A percentile compares a stretch with the other conserved stretches of the same genome.
Evolutionary conservation across 208 protist genomes (phyloP).

Genomic region (Wallacemonas rigidus): DNA sequence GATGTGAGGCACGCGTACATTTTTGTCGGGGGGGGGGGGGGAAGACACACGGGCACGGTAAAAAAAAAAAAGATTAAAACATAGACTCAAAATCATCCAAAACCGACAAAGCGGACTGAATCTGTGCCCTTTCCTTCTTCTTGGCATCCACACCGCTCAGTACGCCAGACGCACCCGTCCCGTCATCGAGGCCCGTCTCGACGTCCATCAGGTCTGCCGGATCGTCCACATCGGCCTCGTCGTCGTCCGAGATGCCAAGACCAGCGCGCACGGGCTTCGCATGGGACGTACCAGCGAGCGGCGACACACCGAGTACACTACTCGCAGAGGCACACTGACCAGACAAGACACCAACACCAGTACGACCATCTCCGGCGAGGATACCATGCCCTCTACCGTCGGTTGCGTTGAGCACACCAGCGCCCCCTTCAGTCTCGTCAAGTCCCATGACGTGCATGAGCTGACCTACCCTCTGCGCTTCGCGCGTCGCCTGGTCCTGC

Average conservation of each 20-base stretch:
- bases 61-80: conserved; percentile 23
- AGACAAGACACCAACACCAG: neutral
- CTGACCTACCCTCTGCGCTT: conserved; percentile 45
- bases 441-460: conserved; percentile 62
- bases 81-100: conserved; percentile 89
- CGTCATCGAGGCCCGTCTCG: conserved; percentile 16
- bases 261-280: conserved; percentile 13
- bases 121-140: conserved; percentile 49
- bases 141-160: conserved; percentile 23
- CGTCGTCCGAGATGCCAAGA: conserved; percentile 26
- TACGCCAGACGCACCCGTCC: conserved; percentile 14
- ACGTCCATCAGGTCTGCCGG: conserved; percentile 1
- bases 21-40: neutral
- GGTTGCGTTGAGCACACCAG: neutral
- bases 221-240: conserved; percentile 29
- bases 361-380: too few species aligned
- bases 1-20: too few species aligned
- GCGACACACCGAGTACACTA: neutral
- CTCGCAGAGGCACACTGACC: neutral
- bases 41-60: neutral
- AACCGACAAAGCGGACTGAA: conserved; percentile 72
- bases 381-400: too few species aligned
- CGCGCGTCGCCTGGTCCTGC: conserved; percentile 40
- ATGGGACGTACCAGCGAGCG: neutral
- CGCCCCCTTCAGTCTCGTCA: neutral